These are phyloP conservation scores for Nicotiana tomentosiformis DNA, from an alignment of 257 asterid genomes.

Conservation along the genomic window DNA sequence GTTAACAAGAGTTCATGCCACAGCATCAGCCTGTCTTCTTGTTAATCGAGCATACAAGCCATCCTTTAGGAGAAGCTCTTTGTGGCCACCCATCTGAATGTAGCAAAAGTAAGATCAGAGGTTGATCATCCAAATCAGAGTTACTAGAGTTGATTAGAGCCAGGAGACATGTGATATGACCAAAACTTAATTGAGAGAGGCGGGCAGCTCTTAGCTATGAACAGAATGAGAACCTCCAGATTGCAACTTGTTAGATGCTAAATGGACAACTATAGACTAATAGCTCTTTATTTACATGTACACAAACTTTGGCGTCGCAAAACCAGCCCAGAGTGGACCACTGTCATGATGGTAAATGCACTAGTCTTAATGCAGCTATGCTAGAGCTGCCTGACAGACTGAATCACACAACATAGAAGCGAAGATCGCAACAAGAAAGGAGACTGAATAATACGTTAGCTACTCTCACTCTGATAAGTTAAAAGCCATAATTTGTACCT, in stretches of 20 bases:
- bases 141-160: background rate
- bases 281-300: background rate
- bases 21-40: slow-evolving; percentile 77
- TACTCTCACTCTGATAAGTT: background rate
- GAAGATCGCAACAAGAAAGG: background rate
- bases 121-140: background rate
- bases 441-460: background rate
- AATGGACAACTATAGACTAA: background rate
- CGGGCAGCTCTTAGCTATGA: background rate
- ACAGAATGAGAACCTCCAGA: background rate
- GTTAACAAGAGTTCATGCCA: slow-evolving; percentile 35
- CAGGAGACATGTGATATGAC: background rate
- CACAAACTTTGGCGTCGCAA: background rate
- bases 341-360: background rate
- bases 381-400: background rate
- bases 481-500: slow-evolving; percentile 41
- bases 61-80: slow-evolving; percentile 53
- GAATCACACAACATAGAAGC: background rate
- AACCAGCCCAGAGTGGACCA: background rate
- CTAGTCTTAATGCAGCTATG: background rate
- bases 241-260: background rate
- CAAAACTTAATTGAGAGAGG: background rate
- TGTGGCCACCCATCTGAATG: slow-evolving; percentile 75
- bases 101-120: background rate
- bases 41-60: slow-evolving; percentile 80